Evolutionary conservation across 2,329 filamentous ascomycete genomes (phyloP).

Genomic region (Emergomyces orientalis): DNA sequence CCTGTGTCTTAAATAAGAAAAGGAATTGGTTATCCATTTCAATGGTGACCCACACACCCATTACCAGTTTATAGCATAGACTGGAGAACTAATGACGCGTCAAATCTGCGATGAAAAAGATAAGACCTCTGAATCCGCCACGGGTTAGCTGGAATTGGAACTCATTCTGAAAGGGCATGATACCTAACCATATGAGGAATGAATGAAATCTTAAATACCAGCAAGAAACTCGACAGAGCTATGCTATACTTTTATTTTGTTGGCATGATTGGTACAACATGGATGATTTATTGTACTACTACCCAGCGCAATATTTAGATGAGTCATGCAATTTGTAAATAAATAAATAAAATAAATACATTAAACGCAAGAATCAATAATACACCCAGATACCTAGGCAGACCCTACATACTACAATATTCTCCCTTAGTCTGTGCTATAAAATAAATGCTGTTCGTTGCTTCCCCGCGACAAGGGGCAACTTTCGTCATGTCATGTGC

Average conservation of each 20-base stretch:
- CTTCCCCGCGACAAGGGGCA: neutral
- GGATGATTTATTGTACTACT: neutral
- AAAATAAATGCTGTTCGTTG: neutral
- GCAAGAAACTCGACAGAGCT: neutral
- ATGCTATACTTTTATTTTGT: neutral
- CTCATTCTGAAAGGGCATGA: neutral
- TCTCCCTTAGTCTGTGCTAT: neutral
- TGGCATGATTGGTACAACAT: neutral
- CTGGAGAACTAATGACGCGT: neutral
- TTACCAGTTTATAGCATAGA: neutral
- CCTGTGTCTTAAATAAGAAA: conserved; percentile 31
- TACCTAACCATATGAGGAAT: neutral
- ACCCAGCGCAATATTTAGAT: neutral
- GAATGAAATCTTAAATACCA: neutral
- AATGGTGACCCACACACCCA: neutral
- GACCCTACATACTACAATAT: neutral
- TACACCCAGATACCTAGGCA: neutral
- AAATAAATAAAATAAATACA: neutral
- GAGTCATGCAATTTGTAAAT: neutral
- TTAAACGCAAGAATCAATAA: neutral
- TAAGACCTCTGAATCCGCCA: neutral
- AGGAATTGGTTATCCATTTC: neutral
- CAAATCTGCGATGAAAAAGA: neutral
- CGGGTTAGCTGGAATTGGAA: neutral
- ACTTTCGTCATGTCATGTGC: neutral